Percentiles rank a stretch among this genome's conserved stretches.
These are phyloP conservation scores for Sporothrix schenckii DNA, from an alignment of 2,329 filamentous ascomycete species.

Conservation along the genomic window DNA sequence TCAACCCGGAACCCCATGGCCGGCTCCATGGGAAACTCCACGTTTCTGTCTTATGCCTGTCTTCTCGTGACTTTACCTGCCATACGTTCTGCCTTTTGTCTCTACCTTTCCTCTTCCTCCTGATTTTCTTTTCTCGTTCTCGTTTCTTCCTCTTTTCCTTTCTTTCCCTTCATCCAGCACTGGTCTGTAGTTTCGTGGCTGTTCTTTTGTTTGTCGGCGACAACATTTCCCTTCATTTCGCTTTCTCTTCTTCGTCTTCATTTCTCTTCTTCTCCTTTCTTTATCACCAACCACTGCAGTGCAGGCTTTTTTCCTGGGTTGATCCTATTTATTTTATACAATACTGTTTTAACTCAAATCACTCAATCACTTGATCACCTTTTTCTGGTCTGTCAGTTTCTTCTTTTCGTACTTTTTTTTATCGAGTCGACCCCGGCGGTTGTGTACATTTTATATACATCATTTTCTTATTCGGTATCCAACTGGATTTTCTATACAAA, in stretches of 20 bases:
- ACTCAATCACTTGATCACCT: background rate
- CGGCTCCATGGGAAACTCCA: constrained; percentile 6
- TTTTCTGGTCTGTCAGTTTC: background rate
- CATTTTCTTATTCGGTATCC: background rate
- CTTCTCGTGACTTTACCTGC: constrained; percentile 26
- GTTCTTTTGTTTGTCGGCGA: constrained; percentile 25
- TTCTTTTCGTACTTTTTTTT: background rate
- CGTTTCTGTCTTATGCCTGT: constrained; percentile 26
- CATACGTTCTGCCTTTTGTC: constrained; percentile 26
- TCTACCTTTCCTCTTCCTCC: too few relatives aligned
- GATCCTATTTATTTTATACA: constrained; percentile 29
- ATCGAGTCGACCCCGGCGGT: constrained; percentile 22
- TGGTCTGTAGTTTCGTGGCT: constrained; percentile 8
- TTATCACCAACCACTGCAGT: constrained; percentile 31
- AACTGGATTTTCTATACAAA: background rate
- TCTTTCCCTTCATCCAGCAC: constrained; percentile 27
- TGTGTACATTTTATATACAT: constrained; percentile 3
- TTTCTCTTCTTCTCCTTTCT: constrained; percentile 16
- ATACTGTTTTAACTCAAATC: constrained; percentile 13
- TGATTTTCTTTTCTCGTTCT: constrained; percentile 9
- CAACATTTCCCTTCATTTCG: constrained; percentile 26
- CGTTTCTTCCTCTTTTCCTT: constrained; percentile 29
- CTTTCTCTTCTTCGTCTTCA: constrained; percentile 27
- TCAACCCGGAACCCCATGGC: constrained; percentile 30
- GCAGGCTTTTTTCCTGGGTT: constrained; percentile 31